Evolutionary conservation across 306 rosid genomes (phyloP), one percentile per base, ranked within the genome.

Genomic region (Datisca glomerata): DNA sequence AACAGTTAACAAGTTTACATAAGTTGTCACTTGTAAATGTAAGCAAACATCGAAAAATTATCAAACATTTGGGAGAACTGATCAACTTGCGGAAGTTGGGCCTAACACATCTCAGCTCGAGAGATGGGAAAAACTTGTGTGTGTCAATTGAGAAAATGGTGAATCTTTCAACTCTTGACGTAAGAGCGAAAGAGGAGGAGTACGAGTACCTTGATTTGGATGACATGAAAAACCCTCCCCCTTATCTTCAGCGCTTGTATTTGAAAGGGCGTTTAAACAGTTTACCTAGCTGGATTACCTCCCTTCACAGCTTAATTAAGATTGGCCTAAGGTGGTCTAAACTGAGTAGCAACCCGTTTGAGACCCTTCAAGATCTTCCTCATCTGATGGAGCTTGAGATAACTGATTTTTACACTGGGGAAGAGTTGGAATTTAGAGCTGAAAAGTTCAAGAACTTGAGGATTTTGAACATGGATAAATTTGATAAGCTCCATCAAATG

Each of bases 181-280:
- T 52, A 1, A 9, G 36, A 50, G 36, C 56, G 38, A 24, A 23
- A 0, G 35, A 36, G 35, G 18, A 50, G 42, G 23, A n/a, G n/a
- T n/a, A 41, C 0, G 45, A 50, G 45, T 50, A 10, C 37, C 35
- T 50, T 38, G 56, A 50, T 15, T 36, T 36, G 43, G 35, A 50
- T 25, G 14, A 52, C 0, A 1, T 2, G 18, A 25, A 9, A 4
- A 9, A 25, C 9, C 31, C 9, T 25, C 31, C 9, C 4, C 4
- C 4, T 4, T n/a, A 25, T 9, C 31, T 25, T 4, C 31, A 25
- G 4, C 9, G 31, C 31, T 9, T 25, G 9, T 25, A 25, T 25
- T 25, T 25, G 9, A 25, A 25, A 25, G 31, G 31, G 31, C 4
- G 31, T 25, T 9, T 25, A 25, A 25, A 25, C 9, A 9, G 4